A percentile compares a stretch with the other conserved stretches of the same genome.
Evolutionary conservation across 306 rosid genomes (phyloP).

Genomic region (Cucumis hystrix): DNA sequence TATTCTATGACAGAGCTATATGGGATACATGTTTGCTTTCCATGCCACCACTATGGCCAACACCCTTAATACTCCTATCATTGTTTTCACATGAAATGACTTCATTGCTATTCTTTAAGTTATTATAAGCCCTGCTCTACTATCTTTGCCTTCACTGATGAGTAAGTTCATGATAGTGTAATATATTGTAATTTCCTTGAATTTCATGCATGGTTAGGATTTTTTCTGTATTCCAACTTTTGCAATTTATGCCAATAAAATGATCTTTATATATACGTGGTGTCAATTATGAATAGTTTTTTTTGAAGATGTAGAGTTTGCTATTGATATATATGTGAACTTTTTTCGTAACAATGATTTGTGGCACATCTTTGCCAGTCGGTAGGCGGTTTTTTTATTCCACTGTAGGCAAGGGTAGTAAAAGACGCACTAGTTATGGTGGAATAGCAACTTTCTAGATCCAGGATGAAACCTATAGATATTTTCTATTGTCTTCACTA

Average conservation of each 20-base stretch:
- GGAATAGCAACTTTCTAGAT: background rate
- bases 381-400: background rate
- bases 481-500: background rate
- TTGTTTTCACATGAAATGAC: conserved; percentile 91
- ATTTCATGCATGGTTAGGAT: background rate
- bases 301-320: background rate
- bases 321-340: background rate
- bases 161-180: conserved; percentile 49
- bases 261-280: background rate
- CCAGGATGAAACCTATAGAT: background rate
- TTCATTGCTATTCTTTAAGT: conserved; percentile 90
- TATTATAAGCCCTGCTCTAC: conserved; percentile 80
- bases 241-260: background rate
- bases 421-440: background rate
- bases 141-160: conserved; percentile 92
- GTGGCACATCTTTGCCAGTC: background rate
- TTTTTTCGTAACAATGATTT: background rate
- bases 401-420: background rate
- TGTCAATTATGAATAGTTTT: background rate
- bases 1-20: conserved; percentile 46
- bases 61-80: conserved; percentile 58
- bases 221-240: background rate
- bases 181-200: background rate
- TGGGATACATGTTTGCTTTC: conserved; percentile 90
- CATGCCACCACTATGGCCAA: conserved; percentile 87